These are phyloP conservation scores for Geranomyces michiganensis DNA, from an alignment of 192 early-diverging fungal genomes.

Conservation along the genomic window DNA sequence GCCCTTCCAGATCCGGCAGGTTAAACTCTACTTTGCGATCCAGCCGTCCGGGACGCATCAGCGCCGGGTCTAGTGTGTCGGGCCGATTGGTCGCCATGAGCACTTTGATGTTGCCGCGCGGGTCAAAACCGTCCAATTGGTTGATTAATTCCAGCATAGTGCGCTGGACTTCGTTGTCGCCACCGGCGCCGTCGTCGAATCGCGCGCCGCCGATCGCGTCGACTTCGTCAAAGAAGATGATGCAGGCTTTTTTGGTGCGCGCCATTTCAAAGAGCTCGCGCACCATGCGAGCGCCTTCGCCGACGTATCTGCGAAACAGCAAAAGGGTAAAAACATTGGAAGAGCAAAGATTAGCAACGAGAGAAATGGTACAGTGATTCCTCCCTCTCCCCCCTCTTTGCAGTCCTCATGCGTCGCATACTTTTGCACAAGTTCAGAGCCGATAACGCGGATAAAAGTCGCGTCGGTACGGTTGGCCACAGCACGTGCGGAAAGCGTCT, in stretches of 20 bases:
- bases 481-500: slow-evolving; percentile 96
- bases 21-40: slow-evolving; percentile 99
- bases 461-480: slow-evolving; percentile 99
- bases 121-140: slow-evolving; percentile 99
- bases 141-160: slow-evolving; percentile 99
- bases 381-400: too few species aligned
- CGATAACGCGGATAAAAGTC: slow-evolving; percentile 99
- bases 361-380: too few species aligned
- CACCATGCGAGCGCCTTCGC: slow-evolving; percentile 98
- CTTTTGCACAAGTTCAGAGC: slow-evolving; percentile 98
- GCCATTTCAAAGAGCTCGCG: slow-evolving; percentile 99
- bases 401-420: slow-evolving; percentile 49
- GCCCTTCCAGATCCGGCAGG: slow-evolving; percentile 94
- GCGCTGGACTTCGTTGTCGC: slow-evolving; percentile 99
- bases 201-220: slow-evolving; percentile 95
- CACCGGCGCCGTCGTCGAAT: slow-evolving; percentile 97
- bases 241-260: slow-evolving; percentile 98
- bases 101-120: slow-evolving; percentile 99
- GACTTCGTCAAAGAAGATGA: slow-evolving; percentile 99
- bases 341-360: background rate
- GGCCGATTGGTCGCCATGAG: slow-evolving; percentile 96
- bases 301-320: slow-evolving; percentile 73
- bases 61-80: slow-evolving; percentile 97
- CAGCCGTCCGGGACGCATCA: slow-evolving; percentile 95
- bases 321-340: slow-evolving; percentile 6